These are phyloP conservation scores for Trametes polyzona DNA, from an alignment of 1,284 basidiomycete species.

Conservation along the genomic window DNA sequence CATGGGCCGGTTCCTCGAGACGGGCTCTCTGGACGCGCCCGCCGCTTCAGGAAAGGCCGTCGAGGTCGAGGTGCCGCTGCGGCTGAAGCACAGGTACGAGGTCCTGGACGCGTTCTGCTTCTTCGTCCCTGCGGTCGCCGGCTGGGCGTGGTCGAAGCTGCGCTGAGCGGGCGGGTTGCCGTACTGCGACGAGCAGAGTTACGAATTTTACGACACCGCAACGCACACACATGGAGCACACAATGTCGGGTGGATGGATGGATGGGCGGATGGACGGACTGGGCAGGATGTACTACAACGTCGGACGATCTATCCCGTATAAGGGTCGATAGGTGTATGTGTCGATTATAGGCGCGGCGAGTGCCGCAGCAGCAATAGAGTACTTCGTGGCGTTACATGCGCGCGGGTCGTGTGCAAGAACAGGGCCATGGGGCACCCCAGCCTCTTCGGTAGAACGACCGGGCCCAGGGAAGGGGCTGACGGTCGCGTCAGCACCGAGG, in stretches of 20 bases:
- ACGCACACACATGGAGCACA: too few species aligned
- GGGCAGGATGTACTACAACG: slow-evolving; percentile 5
- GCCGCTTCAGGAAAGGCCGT: slow-evolving; percentile 19
- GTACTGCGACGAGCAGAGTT: slow-evolving; percentile 1
- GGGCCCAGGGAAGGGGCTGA: neutral
- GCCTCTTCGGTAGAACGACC: neutral
- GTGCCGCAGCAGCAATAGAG: slow-evolving; percentile 3
- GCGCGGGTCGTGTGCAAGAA: neutral
- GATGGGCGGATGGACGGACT: too few species aligned
- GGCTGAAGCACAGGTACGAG: slow-evolving; percentile 55
- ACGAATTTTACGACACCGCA: slow-evolving; percentile 11
- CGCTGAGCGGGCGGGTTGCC: slow-evolving; percentile 1
- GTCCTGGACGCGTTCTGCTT: slow-evolving; percentile 70
- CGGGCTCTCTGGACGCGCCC: slow-evolving; percentile 41
- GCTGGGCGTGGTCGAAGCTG: slow-evolving; percentile 53
- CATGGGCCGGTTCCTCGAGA: slow-evolving; percentile 66
- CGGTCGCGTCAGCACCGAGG: neutral
- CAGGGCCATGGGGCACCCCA: neutral
- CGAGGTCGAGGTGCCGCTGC: slow-evolving; percentile 60
- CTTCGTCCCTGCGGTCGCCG: slow-evolving; percentile 61
- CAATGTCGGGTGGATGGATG: too few species aligned
- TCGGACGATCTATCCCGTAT: neutral
- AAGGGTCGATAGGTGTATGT: neutral
- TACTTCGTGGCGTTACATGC: slow-evolving; percentile 9
- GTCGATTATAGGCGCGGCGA: slow-evolving; percentile 6